Conservation (phyloP, 2,329 filamentous ascomycete species). For the Xylaria sp. region DNA sequence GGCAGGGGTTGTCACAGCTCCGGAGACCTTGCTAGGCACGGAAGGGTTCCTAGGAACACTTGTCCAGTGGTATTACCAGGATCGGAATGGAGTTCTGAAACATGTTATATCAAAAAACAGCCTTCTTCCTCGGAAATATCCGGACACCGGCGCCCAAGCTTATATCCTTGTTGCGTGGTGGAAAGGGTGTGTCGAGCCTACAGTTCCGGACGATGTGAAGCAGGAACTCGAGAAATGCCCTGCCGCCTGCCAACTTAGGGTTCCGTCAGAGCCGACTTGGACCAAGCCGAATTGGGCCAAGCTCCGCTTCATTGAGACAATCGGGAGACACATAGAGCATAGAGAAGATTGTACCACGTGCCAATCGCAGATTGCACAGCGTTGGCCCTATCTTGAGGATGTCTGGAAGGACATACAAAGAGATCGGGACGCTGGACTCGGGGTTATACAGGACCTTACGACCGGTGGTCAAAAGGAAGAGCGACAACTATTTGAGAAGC, state of each 20-base stretch:
- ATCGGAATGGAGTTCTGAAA: background rate
- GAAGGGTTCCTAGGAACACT: background rate
- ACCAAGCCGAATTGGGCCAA: background rate
- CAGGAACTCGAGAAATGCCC: background rate
- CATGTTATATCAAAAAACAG: background rate
- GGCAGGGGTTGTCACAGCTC: background rate
- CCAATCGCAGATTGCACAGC: background rate
- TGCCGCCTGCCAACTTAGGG: background rate
- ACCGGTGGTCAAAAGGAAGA: background rate
- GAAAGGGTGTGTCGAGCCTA: slow-evolving; percentile 4
- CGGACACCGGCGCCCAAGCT: background rate
- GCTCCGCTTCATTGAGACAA: background rate
- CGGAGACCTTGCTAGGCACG: background rate
- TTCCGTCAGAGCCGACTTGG: too few species aligned
- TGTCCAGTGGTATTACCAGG: background rate
- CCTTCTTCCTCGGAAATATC: background rate
- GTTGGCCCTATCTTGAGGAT: slow-evolving; percentile 3
- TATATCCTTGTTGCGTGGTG: slow-evolving; percentile 10
- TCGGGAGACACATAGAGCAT: slow-evolving; percentile 5
- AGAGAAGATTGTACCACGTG: background rate
- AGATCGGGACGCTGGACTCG: background rate
- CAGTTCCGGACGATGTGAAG: slow-evolving; percentile 8
- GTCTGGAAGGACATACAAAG: slow-evolving; percentile 2
- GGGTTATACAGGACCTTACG: slow-evolving; percentile 2
- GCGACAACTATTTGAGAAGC: background rate